Conservation (phyloP, 176 grass and related monocot species). For the Triticum timopheevii region DNA sequence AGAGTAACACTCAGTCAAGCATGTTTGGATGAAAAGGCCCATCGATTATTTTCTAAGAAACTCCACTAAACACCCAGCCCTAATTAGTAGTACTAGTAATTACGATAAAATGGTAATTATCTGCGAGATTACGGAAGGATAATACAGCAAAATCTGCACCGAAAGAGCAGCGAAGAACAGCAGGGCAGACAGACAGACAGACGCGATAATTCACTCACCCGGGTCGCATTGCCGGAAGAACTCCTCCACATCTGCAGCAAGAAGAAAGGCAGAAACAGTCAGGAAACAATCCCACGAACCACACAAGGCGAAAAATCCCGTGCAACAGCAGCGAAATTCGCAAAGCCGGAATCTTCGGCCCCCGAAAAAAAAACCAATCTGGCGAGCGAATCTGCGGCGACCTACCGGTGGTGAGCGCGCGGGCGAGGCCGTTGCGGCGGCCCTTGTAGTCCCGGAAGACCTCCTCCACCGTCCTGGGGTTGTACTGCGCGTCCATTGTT, state of each 20-base stretch:
- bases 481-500: constrained; percentile 73
- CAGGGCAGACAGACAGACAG: background rate
- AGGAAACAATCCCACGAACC: background rate
- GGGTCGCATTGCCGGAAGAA: constrained; percentile 97
- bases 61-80: background rate
- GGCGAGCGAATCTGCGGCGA: constrained; percentile 1
- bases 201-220: constrained; percentile 55
- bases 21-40: background rate
- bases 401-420: constrained; percentile 82
- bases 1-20: background rate
- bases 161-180: background rate
- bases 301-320: background rate
- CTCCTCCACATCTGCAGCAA: constrained; percentile 84
- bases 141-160: background rate
- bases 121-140: background rate
- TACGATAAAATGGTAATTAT: background rate
- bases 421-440: constrained; percentile 75
- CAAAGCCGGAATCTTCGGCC: background rate
- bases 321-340: background rate
- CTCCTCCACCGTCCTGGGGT: constrained; percentile 93
- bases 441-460: constrained; percentile 95
- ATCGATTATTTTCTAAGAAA: background rate
- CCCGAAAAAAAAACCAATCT: background rate
- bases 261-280: constrained; percentile 27
- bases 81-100: background rate